Percentiles rank a stretch among this genome's conserved stretches.
Conservation (phyloP, 2,329 filamentous ascomycete species). For the Calonectria crousiana region DNA sequence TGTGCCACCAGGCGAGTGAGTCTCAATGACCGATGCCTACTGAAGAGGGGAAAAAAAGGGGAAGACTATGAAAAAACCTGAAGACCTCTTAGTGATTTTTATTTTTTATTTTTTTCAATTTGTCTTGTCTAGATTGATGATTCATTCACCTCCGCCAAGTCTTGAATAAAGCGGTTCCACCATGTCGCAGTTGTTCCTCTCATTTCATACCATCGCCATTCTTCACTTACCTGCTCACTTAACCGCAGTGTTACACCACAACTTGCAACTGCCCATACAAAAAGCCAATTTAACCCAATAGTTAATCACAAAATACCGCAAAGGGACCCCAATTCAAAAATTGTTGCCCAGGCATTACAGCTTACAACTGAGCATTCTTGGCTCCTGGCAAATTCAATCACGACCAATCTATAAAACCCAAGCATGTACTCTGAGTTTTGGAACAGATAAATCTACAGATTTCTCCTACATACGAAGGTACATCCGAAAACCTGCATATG, state of each 20-base stretch:
- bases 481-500: background rate
- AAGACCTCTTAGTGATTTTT: background rate
- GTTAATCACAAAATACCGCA: background rate
- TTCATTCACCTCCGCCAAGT: background rate
- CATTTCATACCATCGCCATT: background rate
- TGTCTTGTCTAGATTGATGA: background rate
- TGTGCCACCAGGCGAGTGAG: too few species aligned
- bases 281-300: background rate
- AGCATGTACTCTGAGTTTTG: background rate
- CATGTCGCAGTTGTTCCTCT: background rate
- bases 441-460: background rate
- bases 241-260: background rate
- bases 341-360: background rate
- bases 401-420: background rate
- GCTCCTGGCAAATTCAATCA: background rate
- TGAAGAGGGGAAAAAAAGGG: background rate
- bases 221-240: background rate
- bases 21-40: background rate
- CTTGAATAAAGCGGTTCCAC: background rate
- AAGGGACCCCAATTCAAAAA: background rate
- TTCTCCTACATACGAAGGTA: background rate
- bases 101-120: background rate
- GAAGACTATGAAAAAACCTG: background rate
- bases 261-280: background rate
- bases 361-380: background rate